phyloP scores from a whole-genome alignment of 129 eudicot species.

The Helichrysum umbraculigerum region DNA sequence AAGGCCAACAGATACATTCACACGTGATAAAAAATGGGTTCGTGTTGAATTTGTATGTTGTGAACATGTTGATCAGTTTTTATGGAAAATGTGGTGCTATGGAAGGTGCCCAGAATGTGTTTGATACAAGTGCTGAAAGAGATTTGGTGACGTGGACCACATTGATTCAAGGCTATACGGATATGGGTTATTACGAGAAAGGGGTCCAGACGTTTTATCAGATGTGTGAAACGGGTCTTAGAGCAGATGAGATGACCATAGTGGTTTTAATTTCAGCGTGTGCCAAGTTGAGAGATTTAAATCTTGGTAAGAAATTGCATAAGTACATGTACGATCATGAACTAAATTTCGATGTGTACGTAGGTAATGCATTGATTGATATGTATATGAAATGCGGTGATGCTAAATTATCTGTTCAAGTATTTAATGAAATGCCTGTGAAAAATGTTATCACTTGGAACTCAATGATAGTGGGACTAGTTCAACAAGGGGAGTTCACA shows the following conservation, averaged over 20 bases:
- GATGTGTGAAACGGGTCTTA: conserved; percentile 35
- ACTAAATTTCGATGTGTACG: conserved; percentile 41
- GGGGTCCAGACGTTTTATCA: conserved; percentile 38
- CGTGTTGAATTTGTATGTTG: conserved; percentile 41
- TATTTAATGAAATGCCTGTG: conserved; percentile 47
- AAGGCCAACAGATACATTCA: conserved; percentile 42
- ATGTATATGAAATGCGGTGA: conserved; percentile 57
- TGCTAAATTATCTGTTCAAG: conserved; percentile 29
- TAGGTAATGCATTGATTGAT: conserved; percentile 43
- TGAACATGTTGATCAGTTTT: conserved; percentile 43
- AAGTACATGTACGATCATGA: conserved; percentile 31
- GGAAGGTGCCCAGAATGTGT: conserved; percentile 36
- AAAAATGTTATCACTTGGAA: conserved; percentile 59
- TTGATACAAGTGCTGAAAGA: conserved; percentile 36
- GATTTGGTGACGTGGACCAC: conserved; percentile 58
- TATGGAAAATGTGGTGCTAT: conserved; percentile 39
- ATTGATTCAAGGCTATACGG: conserved; percentile 49
- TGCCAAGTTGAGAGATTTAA: conserved; percentile 45
- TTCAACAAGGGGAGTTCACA: conserved; percentile 45
- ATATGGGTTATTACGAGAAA: conserved; percentile 32
- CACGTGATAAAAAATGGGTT: conserved; percentile 39
- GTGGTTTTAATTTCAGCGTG: conserved; percentile 45
- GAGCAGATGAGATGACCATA: conserved; percentile 46
- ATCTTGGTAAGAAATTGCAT: conserved; percentile 44
- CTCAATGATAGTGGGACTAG: conserved; percentile 44